Evolutionary conservation across 306 rosid genomes (phyloP).

Genomic region (Citrullus amarus): DNA sequence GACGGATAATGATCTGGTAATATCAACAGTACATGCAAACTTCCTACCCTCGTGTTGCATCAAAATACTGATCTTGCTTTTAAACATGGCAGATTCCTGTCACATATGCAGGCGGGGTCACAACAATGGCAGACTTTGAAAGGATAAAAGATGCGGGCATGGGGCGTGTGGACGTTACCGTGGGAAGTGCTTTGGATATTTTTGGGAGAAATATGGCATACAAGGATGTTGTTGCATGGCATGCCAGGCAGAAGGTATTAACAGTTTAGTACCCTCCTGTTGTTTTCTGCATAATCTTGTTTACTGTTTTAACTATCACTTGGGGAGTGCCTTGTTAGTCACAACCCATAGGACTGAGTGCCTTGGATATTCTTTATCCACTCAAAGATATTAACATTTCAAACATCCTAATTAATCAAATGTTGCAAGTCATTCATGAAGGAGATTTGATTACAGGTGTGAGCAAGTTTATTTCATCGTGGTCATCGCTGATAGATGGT

Average conservation of each 20-base stretch:
- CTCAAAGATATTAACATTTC: background rate
- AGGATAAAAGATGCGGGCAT: conserved; percentile 60
- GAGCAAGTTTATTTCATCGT: too few relatives aligned
- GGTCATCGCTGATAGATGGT: too few relatives aligned
- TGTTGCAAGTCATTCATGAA: background rate
- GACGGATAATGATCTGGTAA: background rate
- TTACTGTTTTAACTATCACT: background rate
- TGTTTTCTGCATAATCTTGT: conserved; percentile 9
- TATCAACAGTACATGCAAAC: background rate
- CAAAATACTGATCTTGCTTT: conserved; percentile 4
- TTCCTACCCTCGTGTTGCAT: background rate
- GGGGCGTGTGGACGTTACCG: conserved; percentile 65
- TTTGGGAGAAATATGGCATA: conserved; percentile 64
- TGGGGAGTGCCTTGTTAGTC: background rate
- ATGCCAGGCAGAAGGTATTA: conserved; percentile 35
- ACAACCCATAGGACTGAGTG: background rate
- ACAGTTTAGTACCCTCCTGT: conserved; percentile 16
- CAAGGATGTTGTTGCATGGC: conserved; percentile 71
- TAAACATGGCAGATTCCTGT: conserved; percentile 58
- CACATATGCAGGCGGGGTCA: conserved; percentile 91
- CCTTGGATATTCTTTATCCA: background rate
- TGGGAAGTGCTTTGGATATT: conserved; percentile 85
- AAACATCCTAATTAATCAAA: background rate
- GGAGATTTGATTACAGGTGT: background rate
- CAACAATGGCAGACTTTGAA: conserved; percentile 69